These are phyloP conservation scores for Corynascus novoguineensis DNA, from an alignment of 495 filamentous ascomycete genomes.

Conservation along the genomic window DNA sequence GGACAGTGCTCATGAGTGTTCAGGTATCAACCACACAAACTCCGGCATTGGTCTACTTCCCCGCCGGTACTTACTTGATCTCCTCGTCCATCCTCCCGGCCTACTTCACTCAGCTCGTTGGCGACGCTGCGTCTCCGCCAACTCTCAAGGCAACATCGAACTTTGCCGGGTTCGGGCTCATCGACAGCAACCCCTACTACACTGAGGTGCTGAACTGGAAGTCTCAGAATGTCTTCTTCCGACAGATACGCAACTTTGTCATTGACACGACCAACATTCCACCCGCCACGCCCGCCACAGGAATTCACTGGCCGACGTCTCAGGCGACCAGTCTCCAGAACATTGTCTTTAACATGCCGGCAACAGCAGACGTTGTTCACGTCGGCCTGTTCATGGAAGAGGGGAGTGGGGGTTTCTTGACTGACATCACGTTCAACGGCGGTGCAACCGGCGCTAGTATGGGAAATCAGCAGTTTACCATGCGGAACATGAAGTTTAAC, in stretches of 20 bases:
- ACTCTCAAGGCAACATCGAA: constrained; percentile 57
- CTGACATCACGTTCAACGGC: constrained; percentile 61
- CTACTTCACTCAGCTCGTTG: constrained; percentile 63
- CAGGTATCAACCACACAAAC: constrained; percentile 62
- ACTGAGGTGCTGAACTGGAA: constrained; percentile 45
- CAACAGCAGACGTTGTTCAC: constrained; percentile 53
- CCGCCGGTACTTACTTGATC: constrained; percentile 68
- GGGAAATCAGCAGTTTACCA: constrained; percentile 80
- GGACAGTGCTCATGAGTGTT: not conserved
- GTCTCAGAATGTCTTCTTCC: constrained; percentile 69
- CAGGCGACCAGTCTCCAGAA: constrained; percentile 76
- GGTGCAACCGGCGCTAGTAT: constrained; percentile 59
- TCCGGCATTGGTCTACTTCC: constrained; percentile 76
- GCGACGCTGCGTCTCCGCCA: constrained; percentile 29
- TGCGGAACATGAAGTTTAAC: constrained; percentile 64
- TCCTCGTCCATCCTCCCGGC: constrained; percentile 57
- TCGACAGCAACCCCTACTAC: constrained; percentile 68
- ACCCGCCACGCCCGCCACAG: constrained; percentile 47
- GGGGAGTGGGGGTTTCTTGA: constrained; percentile 63
- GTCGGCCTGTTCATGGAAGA: constrained; percentile 72
- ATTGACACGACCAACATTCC: constrained; percentile 64
- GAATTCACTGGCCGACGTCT: constrained; percentile 76
- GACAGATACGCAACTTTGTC: constrained; percentile 72
- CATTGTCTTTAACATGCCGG: constrained; percentile 65
- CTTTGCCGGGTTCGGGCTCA: constrained; percentile 60